Percentiles rank a stretch among this genome's conserved stretches.
These are phyloP conservation scores for Acacia concinna DNA, from an alignment of 331 rosid species.

Conservation along the genomic window DNA sequence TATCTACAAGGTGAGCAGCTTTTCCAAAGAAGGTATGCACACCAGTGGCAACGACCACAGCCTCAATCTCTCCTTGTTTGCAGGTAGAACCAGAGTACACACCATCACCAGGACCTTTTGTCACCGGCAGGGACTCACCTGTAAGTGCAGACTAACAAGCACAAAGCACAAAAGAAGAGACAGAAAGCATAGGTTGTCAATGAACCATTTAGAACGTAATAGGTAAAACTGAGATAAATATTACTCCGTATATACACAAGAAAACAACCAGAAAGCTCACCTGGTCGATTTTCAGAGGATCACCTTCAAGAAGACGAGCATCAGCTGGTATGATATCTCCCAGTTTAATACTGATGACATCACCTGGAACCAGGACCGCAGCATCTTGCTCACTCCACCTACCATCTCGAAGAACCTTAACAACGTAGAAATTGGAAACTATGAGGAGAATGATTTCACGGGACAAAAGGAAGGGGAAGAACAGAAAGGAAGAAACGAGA, in stretches of 20 bases:
- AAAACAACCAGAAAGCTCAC: conserved; percentile 28
- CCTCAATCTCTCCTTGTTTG: conserved; percentile 82
- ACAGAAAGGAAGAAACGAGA: not conserved
- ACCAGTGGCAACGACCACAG: conserved; percentile 75
- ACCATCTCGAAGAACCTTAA: conserved; percentile 76
- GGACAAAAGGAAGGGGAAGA: not conserved
- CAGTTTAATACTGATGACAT: conserved; percentile 62
- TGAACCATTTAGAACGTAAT: not conserved
- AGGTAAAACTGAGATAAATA: not conserved
- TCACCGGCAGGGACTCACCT: conserved; percentile 34
- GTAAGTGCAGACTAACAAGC: conserved; percentile 60
- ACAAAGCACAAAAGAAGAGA: not conserved
- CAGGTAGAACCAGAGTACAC: conserved; percentile 79
- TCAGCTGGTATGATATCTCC: conserved; percentile 75
- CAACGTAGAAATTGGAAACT: conserved; percentile 14
- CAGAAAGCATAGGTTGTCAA: not conserved
- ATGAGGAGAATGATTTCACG: not conserved
- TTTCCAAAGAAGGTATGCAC: conserved; percentile 78
- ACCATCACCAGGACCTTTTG: conserved; percentile 79
- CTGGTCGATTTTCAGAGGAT: conserved; percentile 79
- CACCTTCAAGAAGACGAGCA: conserved; percentile 80
- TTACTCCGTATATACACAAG: not conserved
- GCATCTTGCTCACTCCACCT: conserved; percentile 78
- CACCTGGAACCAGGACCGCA: conserved; percentile 64
- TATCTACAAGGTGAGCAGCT: conserved; percentile 65